Evolutionary conservation across 768 basidiomycete species (phyloP), one percentile per base, ranked within the genome.

Genomic region (Auriculariales sp.): DNA sequence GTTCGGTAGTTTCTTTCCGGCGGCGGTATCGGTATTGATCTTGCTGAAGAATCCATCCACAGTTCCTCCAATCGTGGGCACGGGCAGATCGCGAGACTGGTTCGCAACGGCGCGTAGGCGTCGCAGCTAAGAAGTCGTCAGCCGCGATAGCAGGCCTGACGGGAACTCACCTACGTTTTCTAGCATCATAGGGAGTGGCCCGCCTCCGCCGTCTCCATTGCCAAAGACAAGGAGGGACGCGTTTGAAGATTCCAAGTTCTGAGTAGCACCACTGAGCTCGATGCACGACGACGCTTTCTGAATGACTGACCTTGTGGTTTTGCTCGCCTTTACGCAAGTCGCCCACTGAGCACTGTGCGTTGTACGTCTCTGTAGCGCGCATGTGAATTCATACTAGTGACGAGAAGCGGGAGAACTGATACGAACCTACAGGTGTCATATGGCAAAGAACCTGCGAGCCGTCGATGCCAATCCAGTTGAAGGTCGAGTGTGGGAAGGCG

Each of bases 391-490:
- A 29, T 10, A 15, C 3, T 19, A 17, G 17, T 3, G 17, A 14
- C 3, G 22, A 0, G 39, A 24, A 11, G 36, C 33, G 3, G 12
- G 17, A 44, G 11, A 36, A n/a, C n/a, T 11, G 3, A 15, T 11
- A 59, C 71, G 51, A 53, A 68, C 79, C 82, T 66, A 85, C 83
- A 28, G 94, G 94, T 3, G 93, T 97, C 92, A 99, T 94, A 59
- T 99, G 95, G 59, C 89, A 95, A 27, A 97, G 65, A 11, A 97
- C 82, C 61, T 98, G 95, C 0, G 81, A 82, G 11, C 92, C 91
- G 61, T 99, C 95, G 53, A 95, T 82, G 15, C 92, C 92, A 27
- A 87, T 81, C 89, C 89, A 95, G 62, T 94, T 97, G 68, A 99
- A 99, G 0, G 91, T 92, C 2, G 88, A 81, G 60, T 97, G 90